Evolutionary conservation across 768 basidiomycete genomes (phyloP), one percentile per base, ranked within the genome.

Genomic region (Boletus patriciae): DNA sequence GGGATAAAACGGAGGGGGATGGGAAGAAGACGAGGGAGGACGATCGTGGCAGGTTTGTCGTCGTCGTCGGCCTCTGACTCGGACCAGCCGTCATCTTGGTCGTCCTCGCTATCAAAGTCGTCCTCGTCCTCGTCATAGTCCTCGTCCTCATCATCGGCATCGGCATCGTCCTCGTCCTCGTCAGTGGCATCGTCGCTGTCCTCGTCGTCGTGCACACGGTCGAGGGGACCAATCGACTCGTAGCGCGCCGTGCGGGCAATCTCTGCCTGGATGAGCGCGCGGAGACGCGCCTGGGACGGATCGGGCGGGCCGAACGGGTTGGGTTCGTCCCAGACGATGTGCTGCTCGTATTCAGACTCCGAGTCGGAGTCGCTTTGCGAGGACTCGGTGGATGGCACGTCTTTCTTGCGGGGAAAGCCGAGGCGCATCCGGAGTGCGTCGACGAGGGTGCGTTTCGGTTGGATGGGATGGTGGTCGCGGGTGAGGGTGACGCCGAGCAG

Each of bases 261-360:
- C 18, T 62, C 48, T 1, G 34, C 27, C 0, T 61, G 47, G 3
- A 62, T 29, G 38, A 50, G 44, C 1, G 42, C 25, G 2, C 3
- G 47, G 37, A 46, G 5, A 3, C 3, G 27, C 1, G 38, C 49
- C 10, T 42, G 19, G 9, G 38, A 33, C 1, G 55, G 57, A 27
- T 52, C 50, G 16, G 19, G 43, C 8, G 25, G 21, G 1, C 16
- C 53, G 19, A 66, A 67, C 0, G 67, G 65, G 46, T 63, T 27
- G 0, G 18, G 19, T 6, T 33, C 50, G 48, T 67, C 58, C 66
- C 67, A 67, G 4, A 56, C 56, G 40, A 54, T 0, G 10, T 2
- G 6, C 18, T 41, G 27, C 2, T 25, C 34, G 1, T 25, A 25
- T n/a, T n/a, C n/a, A n/a, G n/a, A n/a, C 25, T n/a, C 29, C 9